Evolutionary conservation across 2,329 filamentous ascomycete species (phyloP).

Genomic region (Coleophoma crateriformis): DNA sequence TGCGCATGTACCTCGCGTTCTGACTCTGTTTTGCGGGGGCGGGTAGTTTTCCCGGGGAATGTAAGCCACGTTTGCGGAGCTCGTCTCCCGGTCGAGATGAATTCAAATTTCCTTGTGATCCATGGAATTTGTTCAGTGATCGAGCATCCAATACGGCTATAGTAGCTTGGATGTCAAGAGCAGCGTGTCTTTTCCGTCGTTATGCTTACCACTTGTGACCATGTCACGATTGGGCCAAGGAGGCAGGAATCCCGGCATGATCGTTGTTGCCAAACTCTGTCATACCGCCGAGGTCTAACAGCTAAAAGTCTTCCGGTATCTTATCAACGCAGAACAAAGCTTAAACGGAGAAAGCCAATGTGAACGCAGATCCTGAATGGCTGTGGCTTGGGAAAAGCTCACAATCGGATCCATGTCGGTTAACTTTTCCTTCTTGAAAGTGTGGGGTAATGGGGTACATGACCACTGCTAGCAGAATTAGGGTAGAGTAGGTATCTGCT

Average conservation of each 20-base stretch:
- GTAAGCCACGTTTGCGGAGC: background rate
- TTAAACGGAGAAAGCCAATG: background rate
- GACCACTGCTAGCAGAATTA: too few species aligned
- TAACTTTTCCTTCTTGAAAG: background rate
- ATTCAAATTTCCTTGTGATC: too few species aligned
- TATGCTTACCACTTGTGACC: too few species aligned
- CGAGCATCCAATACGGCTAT: too few species aligned
- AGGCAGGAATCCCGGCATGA: background rate
- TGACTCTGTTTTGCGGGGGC: background rate
- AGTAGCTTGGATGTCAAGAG: too few species aligned
- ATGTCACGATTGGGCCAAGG: too few species aligned
- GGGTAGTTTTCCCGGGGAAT: background rate
- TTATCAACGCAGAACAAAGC: background rate
- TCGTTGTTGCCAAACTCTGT: background rate
- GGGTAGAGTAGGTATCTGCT: background rate
- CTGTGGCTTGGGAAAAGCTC: background rate
- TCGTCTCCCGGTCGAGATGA: too few species aligned
- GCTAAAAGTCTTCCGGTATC: background rate
- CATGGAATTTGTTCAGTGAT: too few species aligned
- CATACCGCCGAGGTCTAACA: background rate
- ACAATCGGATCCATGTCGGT: background rate
- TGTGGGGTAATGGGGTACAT: background rate
- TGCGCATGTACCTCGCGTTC: background rate
- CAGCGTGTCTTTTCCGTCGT: too few species aligned
- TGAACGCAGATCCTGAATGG: background rate